These are phyloP conservation scores for Fusarium sp. DNA, from an alignment of 2,329 filamentous ascomycete genomes.

Conservation along the genomic window DNA sequence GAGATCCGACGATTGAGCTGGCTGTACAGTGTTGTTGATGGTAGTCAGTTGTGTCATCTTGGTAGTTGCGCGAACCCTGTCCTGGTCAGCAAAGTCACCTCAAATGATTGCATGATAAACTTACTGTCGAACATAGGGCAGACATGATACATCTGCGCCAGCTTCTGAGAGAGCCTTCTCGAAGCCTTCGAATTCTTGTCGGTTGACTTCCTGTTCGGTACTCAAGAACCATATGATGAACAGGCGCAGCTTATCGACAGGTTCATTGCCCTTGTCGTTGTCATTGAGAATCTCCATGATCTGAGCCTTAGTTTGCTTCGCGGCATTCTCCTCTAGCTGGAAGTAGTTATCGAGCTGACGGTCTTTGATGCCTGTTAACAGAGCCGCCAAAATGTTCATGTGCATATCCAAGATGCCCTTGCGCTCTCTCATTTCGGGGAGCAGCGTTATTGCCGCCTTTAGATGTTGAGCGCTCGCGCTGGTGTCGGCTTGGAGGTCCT, in stretches of 20 bases:
- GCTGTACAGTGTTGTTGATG: constrained; percentile 78
- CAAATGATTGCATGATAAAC: constrained; percentile 42
- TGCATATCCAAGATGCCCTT: constrained; percentile 97
- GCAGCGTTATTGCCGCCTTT: constrained; percentile 91
- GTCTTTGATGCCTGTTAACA: constrained; percentile 85
- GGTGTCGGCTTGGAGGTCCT: constrained; percentile 91
- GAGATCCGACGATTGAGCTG: constrained; percentile 75
- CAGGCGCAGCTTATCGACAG: constrained; percentile 88
- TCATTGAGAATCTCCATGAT: constrained; percentile 89
- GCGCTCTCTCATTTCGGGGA: constrained; percentile 91
- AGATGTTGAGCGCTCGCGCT: constrained; percentile 92
- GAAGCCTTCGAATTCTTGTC: constrained; percentile 85
- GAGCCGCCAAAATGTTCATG: constrained; percentile 94
- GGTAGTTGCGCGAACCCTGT: constrained; percentile 88
- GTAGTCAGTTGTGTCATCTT: constrained; percentile 99
- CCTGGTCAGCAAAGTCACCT: constrained; percentile 39
- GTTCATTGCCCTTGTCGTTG: constrained; percentile 81
- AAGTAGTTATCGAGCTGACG: constrained; percentile 96
- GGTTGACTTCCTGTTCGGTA: constrained; percentile 87
- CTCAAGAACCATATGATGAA: constrained; percentile 99
- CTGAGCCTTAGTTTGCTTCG: constrained; percentile 90
- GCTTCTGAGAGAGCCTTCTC: constrained; percentile 83
- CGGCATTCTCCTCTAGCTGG: constrained; percentile 91
- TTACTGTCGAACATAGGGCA: constrained; percentile 89
- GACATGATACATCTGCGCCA: constrained; percentile 79